These are phyloP conservation scores for Smithsoniella earleae DNA, from an alignment of 163 green algal genomes.

Conservation along the genomic window DNA sequence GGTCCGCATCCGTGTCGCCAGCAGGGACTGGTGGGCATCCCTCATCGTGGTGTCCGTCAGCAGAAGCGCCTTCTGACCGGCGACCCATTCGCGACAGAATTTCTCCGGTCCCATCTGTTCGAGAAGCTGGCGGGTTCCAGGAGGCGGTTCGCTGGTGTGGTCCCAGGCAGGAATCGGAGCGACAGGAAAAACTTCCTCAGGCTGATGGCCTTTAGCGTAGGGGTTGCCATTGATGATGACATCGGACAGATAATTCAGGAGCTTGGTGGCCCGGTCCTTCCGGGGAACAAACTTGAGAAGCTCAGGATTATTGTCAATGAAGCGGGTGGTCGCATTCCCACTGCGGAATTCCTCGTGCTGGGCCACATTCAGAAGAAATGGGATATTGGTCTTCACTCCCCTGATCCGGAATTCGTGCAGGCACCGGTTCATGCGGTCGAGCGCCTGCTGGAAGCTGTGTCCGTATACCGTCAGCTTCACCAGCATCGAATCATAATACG, in stretches of 20 bases:
- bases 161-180: no score
- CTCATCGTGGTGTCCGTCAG: slow-evolving; percentile 89
- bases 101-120: no score
- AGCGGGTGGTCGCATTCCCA: slow-evolving; percentile 69
- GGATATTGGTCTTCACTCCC: slow-evolving; percentile 85
- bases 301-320: slow-evolving; percentile 75
- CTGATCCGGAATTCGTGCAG: slow-evolving; percentile 67
- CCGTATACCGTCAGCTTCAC: slow-evolving; percentile 71
- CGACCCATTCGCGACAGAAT: no score
- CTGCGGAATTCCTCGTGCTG: slow-evolving; percentile 74
- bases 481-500: slow-evolving; percentile 82
- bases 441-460: slow-evolving; percentile 62
- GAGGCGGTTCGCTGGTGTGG: no score
- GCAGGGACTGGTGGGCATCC: slow-evolving; percentile 81
- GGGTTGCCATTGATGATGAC: no score
- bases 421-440: slow-evolving; percentile 80
- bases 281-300: no score
- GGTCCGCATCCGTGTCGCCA: slow-evolving; percentile 84
- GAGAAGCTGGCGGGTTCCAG: no score
- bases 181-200: no score
- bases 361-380: slow-evolving; percentile 81
- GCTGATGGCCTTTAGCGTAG: no score
- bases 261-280: slow-evolving; percentile 49
- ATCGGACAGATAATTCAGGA: slow-evolving; percentile 73
- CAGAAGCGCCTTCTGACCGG: slow-evolving; percentile 73